Percentiles rank a stretch among this genome's conserved stretches.
Evolutionary conservation across 106 monocot genomes (phyloP).

Genomic region (Dendrobium officinale): DNA sequence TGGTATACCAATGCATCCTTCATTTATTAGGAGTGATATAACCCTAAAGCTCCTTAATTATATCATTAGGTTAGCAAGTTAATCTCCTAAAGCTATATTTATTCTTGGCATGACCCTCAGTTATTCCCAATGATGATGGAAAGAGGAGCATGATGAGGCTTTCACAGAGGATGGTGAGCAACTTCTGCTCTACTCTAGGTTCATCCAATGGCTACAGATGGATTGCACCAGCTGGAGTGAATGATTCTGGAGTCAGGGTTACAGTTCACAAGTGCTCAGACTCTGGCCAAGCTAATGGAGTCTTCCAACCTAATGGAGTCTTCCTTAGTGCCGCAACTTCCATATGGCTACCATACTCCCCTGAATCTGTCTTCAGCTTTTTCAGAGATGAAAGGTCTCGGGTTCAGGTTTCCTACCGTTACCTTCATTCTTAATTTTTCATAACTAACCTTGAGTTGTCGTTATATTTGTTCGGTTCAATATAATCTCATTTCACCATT

Average conservation of each 20-base stretch:
- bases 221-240: constrained; percentile 33
- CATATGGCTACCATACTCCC: constrained; percentile 45
- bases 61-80: not conserved
- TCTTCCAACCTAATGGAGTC: constrained; percentile 35
- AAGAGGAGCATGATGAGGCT: constrained; percentile 72
- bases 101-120: constrained; percentile 10
- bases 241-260: constrained; percentile 48
- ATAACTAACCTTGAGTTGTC: too few species aligned
- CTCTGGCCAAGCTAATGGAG: constrained; percentile 31
- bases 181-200: constrained; percentile 47
- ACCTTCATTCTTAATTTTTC: not conserved
- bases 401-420: constrained; percentile 24
- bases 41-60: too few species aligned
- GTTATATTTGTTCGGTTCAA: too few species aligned
- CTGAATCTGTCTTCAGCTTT: constrained; percentile 44
- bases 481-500: not conserved
- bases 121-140: constrained; percentile 33
- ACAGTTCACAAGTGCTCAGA: constrained; percentile 31
- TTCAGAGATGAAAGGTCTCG: constrained; percentile 44
- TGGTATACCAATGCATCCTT: not conserved
- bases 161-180: constrained; percentile 63
- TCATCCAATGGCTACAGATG: constrained; percentile 34
- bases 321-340: constrained; percentile 60
- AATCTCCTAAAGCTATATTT: not conserved
- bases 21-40: not conserved